phyloP scores from a whole-genome alignment of 2,329 filamentous ascomycete genomes.

The Aspergillus sp. region DNA sequence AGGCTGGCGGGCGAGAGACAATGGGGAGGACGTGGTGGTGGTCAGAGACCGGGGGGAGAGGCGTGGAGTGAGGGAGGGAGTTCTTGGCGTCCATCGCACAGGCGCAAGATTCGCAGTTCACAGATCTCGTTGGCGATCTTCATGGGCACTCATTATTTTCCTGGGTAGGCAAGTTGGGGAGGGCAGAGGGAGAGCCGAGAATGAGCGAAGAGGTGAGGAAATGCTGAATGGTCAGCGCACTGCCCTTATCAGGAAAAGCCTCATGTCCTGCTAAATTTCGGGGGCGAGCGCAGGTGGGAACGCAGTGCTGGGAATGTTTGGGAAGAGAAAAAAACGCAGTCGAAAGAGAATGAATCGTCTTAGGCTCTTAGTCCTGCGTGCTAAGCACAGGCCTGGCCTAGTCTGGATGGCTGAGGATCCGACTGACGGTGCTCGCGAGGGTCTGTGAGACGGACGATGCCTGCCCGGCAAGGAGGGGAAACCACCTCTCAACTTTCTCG shows the following conservation, averaged over 20 bases:
- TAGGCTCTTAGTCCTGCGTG: neutral
- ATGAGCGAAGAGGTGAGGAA: conserved; percentile 23
- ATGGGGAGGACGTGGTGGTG: conserved; percentile 37
- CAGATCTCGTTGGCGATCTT: conserved; percentile 27
- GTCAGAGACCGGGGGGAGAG: conserved; percentile 21
- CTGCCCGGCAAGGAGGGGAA: neutral
- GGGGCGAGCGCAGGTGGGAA: conserved; percentile 6
- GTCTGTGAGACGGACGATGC: neutral
- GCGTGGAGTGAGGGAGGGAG: conserved; percentile 24
- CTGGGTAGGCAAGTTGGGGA: conserved; percentile 17
- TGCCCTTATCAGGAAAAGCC: conserved; percentile 33
- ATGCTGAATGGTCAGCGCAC: conserved; percentile 34
- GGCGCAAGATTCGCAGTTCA: conserved; percentile 24
- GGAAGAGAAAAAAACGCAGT: conserved; percentile 16
- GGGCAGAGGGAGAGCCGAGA: conserved; percentile 20
- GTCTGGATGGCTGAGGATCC: neutral
- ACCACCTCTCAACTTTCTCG: neutral
- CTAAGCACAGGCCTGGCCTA: neutral
- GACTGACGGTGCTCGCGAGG: neutral
- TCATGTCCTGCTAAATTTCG: conserved; percentile 19
- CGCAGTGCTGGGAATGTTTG: conserved; percentile 15
- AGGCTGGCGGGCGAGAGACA: conserved; percentile 29
- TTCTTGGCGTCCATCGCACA: conserved; percentile 41
- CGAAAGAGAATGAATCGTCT: conserved; percentile 3
- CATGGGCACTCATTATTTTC: conserved; percentile 26